phyloP scores from a whole-genome alignment of 2,329 filamentous ascomycete species.

The Pyricularia sp. region DNA sequence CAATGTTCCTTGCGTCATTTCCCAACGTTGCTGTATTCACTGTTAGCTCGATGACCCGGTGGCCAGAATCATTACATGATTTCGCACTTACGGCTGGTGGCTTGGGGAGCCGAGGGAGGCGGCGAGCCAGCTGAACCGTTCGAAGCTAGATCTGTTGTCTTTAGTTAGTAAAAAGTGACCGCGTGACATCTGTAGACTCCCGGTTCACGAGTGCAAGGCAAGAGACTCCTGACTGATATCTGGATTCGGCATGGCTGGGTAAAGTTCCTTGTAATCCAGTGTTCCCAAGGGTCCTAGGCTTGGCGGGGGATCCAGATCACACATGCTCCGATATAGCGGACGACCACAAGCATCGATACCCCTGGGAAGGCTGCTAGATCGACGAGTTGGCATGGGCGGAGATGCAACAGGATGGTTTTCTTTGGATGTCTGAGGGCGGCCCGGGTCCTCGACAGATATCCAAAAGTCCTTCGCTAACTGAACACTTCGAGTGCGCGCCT shows the following conservation, averaged over 20 bases:
- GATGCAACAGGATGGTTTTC: constrained; percentile 11
- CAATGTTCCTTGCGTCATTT: constrained; percentile 83
- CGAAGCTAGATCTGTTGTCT: constrained; percentile 23
- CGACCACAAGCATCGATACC: constrained; percentile 23
- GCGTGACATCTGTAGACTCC: constrained; percentile 6
- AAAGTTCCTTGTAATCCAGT: constrained; percentile 38
- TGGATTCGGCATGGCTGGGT: constrained; percentile 20
- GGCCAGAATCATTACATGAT: constrained; percentile 15
- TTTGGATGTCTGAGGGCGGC: constrained; percentile 10
- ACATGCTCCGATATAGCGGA: constrained; percentile 41
- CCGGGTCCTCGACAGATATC: constrained; percentile 9
- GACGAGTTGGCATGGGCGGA: constrained; percentile 17
- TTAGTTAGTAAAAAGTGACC: not conserved
- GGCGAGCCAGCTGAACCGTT: constrained; percentile 30
- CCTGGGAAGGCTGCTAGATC: constrained; percentile 24
- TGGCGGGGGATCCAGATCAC: constrained; percentile 40
- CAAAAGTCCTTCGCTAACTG: constrained; percentile 31
- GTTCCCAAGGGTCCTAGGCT: constrained; percentile 31
- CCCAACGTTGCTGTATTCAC: constrained; percentile 26
- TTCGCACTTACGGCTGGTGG: constrained; percentile 26
- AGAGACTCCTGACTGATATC: constrained; percentile 25
- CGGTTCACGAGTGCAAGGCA: constrained; percentile 11
- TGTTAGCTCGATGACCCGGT: not conserved
- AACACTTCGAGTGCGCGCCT: constrained; percentile 36
- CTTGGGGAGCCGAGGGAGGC: constrained; percentile 29